These are phyloP conservation scores for Boletus tomentosulus DNA, from an alignment of 768 basidiomycete species.

Conservation along the genomic window DNA sequence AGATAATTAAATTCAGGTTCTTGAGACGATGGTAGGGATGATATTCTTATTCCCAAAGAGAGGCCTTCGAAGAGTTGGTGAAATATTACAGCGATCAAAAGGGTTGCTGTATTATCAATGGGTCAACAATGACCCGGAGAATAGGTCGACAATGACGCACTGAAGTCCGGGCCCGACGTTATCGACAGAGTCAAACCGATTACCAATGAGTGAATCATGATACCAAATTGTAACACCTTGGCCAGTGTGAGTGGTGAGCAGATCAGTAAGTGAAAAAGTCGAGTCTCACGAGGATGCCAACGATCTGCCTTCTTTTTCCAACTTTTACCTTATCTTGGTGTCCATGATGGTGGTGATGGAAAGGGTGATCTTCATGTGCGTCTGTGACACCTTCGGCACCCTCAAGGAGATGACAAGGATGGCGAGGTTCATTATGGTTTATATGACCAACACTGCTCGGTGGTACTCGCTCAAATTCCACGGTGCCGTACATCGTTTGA, in stretches of 20 bases:
- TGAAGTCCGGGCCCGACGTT: slow-evolving; percentile 64
- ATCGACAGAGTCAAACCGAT: slow-evolving; percentile 77
- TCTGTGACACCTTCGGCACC: not conserved
- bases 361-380: not conserved
- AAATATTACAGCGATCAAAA: slow-evolving; percentile 71
- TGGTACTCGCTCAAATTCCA: not conserved
- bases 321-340: slow-evolving; percentile 30
- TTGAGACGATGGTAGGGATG: slow-evolving; percentile 50
- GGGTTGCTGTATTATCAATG: slow-evolving; percentile 44
- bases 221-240: slow-evolving; percentile 76
- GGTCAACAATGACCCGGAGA: not conserved
- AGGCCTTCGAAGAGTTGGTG: slow-evolving; percentile 85
- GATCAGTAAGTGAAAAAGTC: not conserved
- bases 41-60: slow-evolving; percentile 77
- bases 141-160: slow-evolving; percentile 38
- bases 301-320: slow-evolving; percentile 59
- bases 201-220: slow-evolving; percentile 81
- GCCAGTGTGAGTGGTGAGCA: not conserved
- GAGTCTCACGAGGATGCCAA: slow-evolving; percentile 61
- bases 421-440: not conserved
- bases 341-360: not conserved
- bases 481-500: slow-evolving; percentile 20
- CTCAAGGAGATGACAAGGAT: slow-evolving; percentile 13
- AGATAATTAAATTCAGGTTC: slow-evolving; percentile 20
- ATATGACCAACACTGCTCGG: not conserved